Percentiles rank a stretch among this genome's conserved stretches.
Conservation (phyloP, 179 eudicot genomes). For the Beta corolliflora region DNA sequence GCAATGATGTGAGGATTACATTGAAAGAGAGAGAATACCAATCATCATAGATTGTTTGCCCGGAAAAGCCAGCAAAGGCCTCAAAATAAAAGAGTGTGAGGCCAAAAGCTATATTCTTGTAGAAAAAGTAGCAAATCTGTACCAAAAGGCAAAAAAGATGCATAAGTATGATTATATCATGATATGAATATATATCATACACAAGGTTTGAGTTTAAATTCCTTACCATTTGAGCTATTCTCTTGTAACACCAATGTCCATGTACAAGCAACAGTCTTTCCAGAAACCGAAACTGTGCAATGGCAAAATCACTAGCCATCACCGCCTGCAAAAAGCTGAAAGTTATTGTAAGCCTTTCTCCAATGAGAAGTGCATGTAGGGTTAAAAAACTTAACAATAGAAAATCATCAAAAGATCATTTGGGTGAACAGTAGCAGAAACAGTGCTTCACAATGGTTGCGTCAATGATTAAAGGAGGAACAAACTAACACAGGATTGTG, state of each 20-base stretch:
- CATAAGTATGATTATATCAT: background rate
- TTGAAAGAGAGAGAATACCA: constrained; percentile 93
- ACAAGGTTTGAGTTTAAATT: constrained; percentile 4
- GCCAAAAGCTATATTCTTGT: constrained; percentile 98
- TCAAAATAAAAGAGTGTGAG: constrained; percentile 99
- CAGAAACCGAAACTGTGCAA: constrained; percentile 92
- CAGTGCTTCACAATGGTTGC: background rate
- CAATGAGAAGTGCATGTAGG: background rate
- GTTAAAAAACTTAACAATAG: background rate
- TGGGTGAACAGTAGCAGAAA: background rate
- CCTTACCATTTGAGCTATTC: constrained; percentile 96
- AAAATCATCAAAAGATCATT: background rate
- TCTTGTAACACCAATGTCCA: constrained; percentile 99
- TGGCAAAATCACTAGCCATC: constrained; percentile 98
- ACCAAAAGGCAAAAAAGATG: constrained; percentile 16
- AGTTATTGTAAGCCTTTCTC: constrained; percentile 39
- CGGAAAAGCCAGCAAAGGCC: constrained; percentile 94
- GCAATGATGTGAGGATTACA: constrained; percentile 89
- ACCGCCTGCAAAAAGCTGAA: constrained; percentile 82
- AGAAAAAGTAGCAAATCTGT: constrained; percentile 98
- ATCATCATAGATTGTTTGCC: constrained; percentile 90
- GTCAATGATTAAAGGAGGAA: background rate
- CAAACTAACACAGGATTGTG: background rate
- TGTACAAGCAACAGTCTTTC: constrained; percentile 95
- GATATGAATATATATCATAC: background rate